These are phyloP conservation scores for Malus hybrid DNA, from an alignment of 331 rosid genomes.

Conservation along the genomic window DNA sequence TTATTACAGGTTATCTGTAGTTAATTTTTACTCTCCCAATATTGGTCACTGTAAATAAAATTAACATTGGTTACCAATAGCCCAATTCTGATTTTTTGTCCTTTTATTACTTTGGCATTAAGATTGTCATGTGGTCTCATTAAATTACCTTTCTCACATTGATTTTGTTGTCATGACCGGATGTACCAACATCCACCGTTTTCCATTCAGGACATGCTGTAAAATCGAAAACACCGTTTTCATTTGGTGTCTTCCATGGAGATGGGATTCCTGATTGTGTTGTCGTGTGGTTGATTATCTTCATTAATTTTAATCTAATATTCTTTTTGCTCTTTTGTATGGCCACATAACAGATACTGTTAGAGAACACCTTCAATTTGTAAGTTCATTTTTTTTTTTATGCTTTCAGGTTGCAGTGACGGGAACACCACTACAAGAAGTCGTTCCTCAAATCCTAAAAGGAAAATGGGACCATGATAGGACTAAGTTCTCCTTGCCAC, in stretches of 20 bases:
- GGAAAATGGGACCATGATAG: constrained; percentile 90
- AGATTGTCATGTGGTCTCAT: not conserved
- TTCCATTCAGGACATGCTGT: too few species aligned
- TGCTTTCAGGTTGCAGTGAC: constrained; percentile 45
- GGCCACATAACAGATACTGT: too few species aligned
- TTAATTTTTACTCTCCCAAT: not conserved
- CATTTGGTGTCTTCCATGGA: too few species aligned
- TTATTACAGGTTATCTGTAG: not conserved
- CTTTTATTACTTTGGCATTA: not conserved
- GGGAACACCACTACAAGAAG: constrained; percentile 49
- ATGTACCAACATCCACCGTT: too few species aligned
- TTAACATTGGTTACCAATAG: not conserved
- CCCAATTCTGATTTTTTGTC: not conserved
- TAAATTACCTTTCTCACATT: too few species aligned
- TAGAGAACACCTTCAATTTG: not conserved
- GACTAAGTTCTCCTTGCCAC: constrained; percentile 81
- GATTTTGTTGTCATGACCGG: too few species aligned
- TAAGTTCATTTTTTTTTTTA: constrained; percentile 12
- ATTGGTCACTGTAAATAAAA: not conserved
- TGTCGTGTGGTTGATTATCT: too few species aligned
- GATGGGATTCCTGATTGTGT: too few species aligned
- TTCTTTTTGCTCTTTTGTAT: too few species aligned
- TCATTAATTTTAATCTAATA: not conserved
- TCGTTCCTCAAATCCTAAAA: constrained; percentile 43
- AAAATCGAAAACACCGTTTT: too few species aligned